Evolutionary conservation across 345 rosid genomes (phyloP).

Genomic region (Camelina laxa): DNA sequence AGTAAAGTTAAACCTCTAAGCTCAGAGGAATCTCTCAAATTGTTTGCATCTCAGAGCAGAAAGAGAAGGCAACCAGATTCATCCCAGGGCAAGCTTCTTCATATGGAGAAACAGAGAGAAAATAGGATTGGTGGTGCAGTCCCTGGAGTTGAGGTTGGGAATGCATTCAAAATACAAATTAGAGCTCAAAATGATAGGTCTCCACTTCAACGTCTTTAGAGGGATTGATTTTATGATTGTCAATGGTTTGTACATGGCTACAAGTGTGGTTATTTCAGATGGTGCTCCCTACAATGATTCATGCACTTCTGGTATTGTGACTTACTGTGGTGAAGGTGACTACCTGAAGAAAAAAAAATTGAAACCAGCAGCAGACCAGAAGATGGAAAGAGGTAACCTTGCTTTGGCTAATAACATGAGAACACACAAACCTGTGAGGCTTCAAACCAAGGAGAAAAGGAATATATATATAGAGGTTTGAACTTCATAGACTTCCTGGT

Average conservation of each 20-base stretch:
- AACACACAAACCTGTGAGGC: not conserved
- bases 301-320: not conserved
- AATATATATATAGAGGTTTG: not conserved
- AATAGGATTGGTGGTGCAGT: not conserved
- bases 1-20: conserved; percentile 27
- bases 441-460: not conserved
- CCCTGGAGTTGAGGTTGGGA: not conserved
- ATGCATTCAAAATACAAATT: not conserved
- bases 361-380: not conserved
- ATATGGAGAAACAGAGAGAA: not conserved
- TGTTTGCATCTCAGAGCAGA: not conserved
- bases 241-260: not conserved
- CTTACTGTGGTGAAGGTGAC: not conserved
- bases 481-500: not conserved
- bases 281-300: not conserved
- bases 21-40: not conserved
- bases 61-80: not conserved
- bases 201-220: not conserved
- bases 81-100: not conserved
- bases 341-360: not conserved
- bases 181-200: not conserved
- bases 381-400: not conserved
- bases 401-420: not conserved
- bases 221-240: not conserved
- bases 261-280: not conserved